Conservation (phyloP, 2,329 filamentous ascomycete species). For the Ustilaginoidea virens region DNA sequence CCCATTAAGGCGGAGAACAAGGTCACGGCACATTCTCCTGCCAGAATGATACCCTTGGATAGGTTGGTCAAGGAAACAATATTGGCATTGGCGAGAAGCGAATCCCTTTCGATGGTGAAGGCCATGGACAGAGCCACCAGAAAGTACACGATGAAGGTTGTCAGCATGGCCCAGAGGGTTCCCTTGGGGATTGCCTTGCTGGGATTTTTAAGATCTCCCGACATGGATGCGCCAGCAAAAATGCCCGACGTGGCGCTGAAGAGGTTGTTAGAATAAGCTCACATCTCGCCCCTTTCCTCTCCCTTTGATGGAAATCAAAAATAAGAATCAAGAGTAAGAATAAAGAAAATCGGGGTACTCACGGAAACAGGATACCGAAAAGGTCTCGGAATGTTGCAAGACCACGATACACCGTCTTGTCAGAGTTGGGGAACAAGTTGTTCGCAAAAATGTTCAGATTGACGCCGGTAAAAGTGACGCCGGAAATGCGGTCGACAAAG, state of each 20-base stretch:
- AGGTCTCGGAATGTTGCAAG: slow-evolving; percentile 62
- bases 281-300: not conserved
- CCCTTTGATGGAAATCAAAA: no score
- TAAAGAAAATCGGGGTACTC: slow-evolving; percentile 5
- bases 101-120: slow-evolving; percentile 56
- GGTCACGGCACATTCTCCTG: slow-evolving; percentile 69
- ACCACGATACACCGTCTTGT: slow-evolving; percentile 44
- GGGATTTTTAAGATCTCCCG: slow-evolving; percentile 67
- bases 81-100: slow-evolving; percentile 61
- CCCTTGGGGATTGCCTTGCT: slow-evolving; percentile 74
- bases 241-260: slow-evolving; percentile 35
- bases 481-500: slow-evolving; percentile 45
- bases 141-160: slow-evolving; percentile 64
- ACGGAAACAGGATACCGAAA: slow-evolving; percentile 75
- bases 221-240: slow-evolving; percentile 73
- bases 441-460: slow-evolving; percentile 51
- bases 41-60: slow-evolving; percentile 57
- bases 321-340: not conserved
- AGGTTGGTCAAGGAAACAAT: slow-evolving; percentile 69
- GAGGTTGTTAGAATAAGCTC: slow-evolving; percentile 11
- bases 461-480: slow-evolving; percentile 66
- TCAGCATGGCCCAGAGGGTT: slow-evolving; percentile 61
- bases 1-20: slow-evolving; percentile 83
- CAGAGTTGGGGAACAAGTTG: slow-evolving; percentile 60
- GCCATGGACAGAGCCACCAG: slow-evolving; percentile 68